Percentiles rank a stretch among this genome's conserved stretches.
Evolutionary conservation across 129 eudicot genomes (phyloP).

Genomic region (Glebionis coronaria): DNA sequence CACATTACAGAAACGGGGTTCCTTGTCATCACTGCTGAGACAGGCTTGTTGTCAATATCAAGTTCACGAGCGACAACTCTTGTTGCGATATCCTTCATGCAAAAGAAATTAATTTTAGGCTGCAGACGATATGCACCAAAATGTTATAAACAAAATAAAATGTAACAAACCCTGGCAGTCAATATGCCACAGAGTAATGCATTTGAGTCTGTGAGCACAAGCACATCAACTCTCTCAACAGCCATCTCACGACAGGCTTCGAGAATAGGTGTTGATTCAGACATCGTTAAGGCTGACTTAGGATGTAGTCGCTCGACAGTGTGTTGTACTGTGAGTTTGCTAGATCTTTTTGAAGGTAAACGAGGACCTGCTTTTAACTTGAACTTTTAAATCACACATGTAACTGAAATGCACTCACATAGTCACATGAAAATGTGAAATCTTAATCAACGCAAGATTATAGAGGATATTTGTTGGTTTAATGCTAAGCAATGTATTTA

Average conservation of each 20-base stretch:
- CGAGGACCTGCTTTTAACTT: too few species aligned
- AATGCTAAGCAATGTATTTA: too few species aligned
- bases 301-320: slow-evolving; percentile 83
- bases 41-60: slow-evolving; percentile 77
- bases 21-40: slow-evolving; percentile 86
- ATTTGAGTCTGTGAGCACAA: slow-evolving; percentile 87
- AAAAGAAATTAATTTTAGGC: not conserved
- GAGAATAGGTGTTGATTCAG: slow-evolving; percentile 69
- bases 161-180: slow-evolving; percentile 67
- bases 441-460: not conserved
- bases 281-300: slow-evolving; percentile 84
- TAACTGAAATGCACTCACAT: too few species aligned
- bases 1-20: slow-evolving; percentile 90
- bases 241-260: slow-evolving; percentile 98
- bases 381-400: too few species aligned
- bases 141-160: not conserved
- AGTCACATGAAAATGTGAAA: not conserved
- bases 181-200: slow-evolving; percentile 95
- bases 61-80: slow-evolving; percentile 87
- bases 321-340: slow-evolving; percentile 82
- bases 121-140: not conserved
- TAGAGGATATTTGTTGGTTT: slow-evolving; percentile 10
- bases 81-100: slow-evolving; percentile 77
- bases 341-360: slow-evolving; percentile 38
- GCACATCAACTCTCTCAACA: slow-evolving; percentile 84